Evolutionary conservation across 176 grass and related monocot species (phyloP).

Genomic region (Lolium perenne): DNA sequence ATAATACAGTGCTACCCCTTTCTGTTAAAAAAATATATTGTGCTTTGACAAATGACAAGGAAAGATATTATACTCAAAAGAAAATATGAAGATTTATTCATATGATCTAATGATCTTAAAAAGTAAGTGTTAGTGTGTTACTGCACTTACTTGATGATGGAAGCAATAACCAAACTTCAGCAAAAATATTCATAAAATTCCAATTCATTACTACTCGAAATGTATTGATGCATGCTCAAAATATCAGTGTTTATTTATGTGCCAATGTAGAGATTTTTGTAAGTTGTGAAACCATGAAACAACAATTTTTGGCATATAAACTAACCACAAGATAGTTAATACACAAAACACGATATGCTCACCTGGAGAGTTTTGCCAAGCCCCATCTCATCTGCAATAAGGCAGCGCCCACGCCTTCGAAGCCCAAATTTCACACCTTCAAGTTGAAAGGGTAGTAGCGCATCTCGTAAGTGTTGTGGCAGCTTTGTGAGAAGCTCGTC

Average conservation of each 20-base stretch:
- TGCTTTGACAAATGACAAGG: conserved; percentile 17
- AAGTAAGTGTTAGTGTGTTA: conserved; percentile 17
- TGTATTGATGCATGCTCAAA: neutral
- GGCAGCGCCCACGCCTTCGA: conserved; percentile 71
- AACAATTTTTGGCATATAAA: conserved; percentile 25
- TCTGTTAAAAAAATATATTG: conserved; percentile 7
- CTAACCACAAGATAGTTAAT: neutral
- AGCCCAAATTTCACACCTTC: conserved; percentile 88
- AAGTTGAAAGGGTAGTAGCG: conserved; percentile 88
- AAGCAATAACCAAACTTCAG: neutral
- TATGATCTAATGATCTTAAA: conserved; percentile 17
- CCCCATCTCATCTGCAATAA: conserved; percentile 99
- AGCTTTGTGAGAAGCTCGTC: conserved; percentile 72
- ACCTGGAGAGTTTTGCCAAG: conserved; percentile 98
- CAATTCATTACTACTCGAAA: neutral
- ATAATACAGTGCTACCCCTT: conserved; percentile 3
- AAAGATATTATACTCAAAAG: conserved; percentile 4
- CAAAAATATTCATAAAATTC: conserved; percentile 3
- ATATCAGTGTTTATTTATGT: neutral
- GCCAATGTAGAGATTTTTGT: conserved; percentile 2
- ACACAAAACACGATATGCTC: conserved; percentile 20
- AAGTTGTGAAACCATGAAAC: conserved; percentile 24
- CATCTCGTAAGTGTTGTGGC: conserved; percentile 55
- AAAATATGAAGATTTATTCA: conserved; percentile 22
- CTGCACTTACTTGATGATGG: conserved; percentile 1